These are phyloP conservation scores for Flaveria robusta DNA, from an alignment of 129 eudicot species.

Conservation along the genomic window DNA sequence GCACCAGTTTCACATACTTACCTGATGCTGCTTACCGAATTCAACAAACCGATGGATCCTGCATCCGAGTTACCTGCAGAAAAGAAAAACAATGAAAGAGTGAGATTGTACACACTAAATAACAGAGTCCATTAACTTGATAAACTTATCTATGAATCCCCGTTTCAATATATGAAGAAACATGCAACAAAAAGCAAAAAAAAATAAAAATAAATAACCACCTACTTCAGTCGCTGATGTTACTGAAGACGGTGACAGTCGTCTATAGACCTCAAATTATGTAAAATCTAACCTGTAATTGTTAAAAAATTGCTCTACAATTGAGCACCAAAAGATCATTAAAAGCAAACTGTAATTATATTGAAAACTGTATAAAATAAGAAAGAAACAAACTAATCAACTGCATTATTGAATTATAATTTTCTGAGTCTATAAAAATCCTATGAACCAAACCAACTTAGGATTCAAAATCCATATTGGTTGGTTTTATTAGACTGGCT, in stretches of 20 bases:
- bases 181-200: background rate
- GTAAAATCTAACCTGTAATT: background rate
- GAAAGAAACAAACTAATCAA: constrained; percentile 27
- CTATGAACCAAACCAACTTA: constrained; percentile 31
- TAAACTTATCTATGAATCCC: background rate
- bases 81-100: constrained; percentile 3
- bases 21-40: background rate
- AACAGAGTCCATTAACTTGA: background rate
- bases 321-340: background rate
- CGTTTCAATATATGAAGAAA: background rate
- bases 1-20: background rate
- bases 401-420: constrained; percentile 29
- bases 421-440: constrained; percentile 11
- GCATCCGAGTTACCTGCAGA: constrained; percentile 30
- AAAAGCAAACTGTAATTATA: constrained; percentile 20
- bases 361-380: constrained; percentile 24
- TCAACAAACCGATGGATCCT: background rate
- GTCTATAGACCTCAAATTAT: background rate
- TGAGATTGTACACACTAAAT: constrained; percentile 1
- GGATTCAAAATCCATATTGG: constrained; percentile 45
- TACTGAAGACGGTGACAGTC: background rate
- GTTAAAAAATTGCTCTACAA: background rate
- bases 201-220: background rate
- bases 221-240: background rate
- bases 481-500: constrained; percentile 33